phyloP scores from a whole-genome alignment of 768 basidiomycete species.

The Lepiota brunneoincarnata region DNA sequence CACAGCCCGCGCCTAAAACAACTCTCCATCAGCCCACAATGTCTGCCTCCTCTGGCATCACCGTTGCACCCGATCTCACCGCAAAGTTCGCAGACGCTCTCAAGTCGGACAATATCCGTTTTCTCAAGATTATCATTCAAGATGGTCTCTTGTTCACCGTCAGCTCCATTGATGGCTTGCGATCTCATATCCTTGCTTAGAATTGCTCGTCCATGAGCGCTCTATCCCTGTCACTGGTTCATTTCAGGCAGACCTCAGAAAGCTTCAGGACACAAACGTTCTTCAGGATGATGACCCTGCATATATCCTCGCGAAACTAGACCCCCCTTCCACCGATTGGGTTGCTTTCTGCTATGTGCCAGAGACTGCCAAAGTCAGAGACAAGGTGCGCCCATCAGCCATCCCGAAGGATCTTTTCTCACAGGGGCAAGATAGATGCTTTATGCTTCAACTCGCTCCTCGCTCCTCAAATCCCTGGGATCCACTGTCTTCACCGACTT shows the following conservation, averaged over 20 bases:
- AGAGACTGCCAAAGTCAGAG: constrained; percentile 73
- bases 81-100: constrained; percentile 58
- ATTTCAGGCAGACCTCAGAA: constrained; percentile 59
- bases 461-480: constrained; percentile 71
- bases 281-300: constrained; percentile 63
- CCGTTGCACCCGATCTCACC: constrained; percentile 55
- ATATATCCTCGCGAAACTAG: constrained; percentile 71
- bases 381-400: constrained; percentile 55
- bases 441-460: constrained; percentile 75
- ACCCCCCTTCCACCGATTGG: constrained; percentile 64
- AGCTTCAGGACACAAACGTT: constrained; percentile 47
- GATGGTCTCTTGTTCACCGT: constrained; percentile 51
- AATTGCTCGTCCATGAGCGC: constrained; percentile 62
- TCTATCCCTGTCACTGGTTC: constrained; percentile 47
- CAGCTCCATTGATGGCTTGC: constrained; percentile 15
- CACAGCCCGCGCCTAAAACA: not conserved
- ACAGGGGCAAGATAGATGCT: constrained; percentile 62
- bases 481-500: constrained; percentile 68
- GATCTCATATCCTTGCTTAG: constrained; percentile 34
- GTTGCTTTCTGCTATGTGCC: constrained; percentile 79
- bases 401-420: not conserved
- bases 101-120: constrained; percentile 50
- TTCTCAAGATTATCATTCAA: constrained; percentile 73
- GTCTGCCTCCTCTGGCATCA: constrained; percentile 76
- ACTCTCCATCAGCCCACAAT: constrained; percentile 35